phyloP scores from a whole-genome alignment of 768 basidiomycete species.

The Amanita fuliginea region DNA sequence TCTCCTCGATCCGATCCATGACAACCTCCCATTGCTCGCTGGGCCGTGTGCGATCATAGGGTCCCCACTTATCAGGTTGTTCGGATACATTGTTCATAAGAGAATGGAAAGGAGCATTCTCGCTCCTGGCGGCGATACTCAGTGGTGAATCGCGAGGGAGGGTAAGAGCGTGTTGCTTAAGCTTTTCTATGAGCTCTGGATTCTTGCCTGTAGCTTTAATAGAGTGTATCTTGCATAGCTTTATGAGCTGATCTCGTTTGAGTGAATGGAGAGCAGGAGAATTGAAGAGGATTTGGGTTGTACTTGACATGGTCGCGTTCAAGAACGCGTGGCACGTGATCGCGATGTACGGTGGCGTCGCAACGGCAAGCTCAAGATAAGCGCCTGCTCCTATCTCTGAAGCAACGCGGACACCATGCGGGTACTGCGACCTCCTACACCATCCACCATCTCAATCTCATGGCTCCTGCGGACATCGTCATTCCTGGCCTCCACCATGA shows the following conservation, averaged over 20 bases:
- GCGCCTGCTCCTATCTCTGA: background rate
- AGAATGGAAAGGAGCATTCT: slow-evolving; percentile 20
- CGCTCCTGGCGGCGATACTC: slow-evolving; percentile 44
- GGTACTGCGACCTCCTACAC: background rate
- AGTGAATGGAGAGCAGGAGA: slow-evolving; percentile 76
- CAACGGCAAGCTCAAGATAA: background rate
- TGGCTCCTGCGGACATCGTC: background rate
- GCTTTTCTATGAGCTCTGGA: slow-evolving; percentile 53
- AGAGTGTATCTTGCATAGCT: slow-evolving; percentile 74
- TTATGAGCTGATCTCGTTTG: slow-evolving; percentile 76
- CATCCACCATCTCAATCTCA: background rate
- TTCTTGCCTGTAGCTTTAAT: slow-evolving; percentile 79
- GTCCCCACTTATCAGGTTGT: slow-evolving; percentile 7
- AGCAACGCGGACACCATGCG: slow-evolving; percentile 5
- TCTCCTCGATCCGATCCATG: slow-evolving; percentile 73
- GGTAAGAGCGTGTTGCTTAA: slow-evolving; percentile 57
- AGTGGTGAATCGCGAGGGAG: slow-evolving; percentile 47
- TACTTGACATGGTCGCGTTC: slow-evolving; percentile 41
- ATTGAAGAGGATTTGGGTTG: slow-evolving; percentile 74
- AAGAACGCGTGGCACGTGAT: background rate
- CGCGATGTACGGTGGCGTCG: background rate
- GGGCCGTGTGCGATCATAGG: slow-evolving; percentile 30
- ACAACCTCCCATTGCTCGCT: slow-evolving; percentile 81
- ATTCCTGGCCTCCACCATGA: slow-evolving; percentile 21
- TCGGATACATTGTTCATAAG: slow-evolving; percentile 15